These are phyloP conservation scores for Candida ulmi DNA, from an alignment of 805 yeast genomes.

Conservation along the genomic window DNA sequence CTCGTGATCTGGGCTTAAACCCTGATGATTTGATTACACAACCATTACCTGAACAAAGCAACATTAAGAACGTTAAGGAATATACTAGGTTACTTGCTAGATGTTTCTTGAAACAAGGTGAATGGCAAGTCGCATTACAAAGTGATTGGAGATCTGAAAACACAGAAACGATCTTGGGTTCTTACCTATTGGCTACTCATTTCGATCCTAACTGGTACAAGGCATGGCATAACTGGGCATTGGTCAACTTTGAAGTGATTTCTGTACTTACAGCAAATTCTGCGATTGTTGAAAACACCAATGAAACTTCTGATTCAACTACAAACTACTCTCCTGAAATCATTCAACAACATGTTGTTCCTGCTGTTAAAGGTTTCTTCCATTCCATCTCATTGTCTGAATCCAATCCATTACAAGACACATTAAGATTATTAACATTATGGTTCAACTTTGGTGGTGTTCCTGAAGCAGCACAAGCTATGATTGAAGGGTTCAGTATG, in stretches of 20 bases:
- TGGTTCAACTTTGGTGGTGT: constrained; percentile 98
- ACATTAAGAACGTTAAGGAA: constrained; percentile 66
- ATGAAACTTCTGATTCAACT: constrained; percentile 15
- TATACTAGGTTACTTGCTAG: constrained; percentile 84
- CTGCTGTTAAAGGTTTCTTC: constrained; percentile 94
- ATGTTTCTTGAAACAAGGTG: constrained; percentile 96
- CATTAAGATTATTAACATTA: constrained; percentile 78
- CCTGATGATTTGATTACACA: constrained; percentile 85
- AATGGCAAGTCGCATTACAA: constrained; percentile 88
- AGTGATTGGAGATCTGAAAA: constrained; percentile 74
- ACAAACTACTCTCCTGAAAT: constrained; percentile 41
- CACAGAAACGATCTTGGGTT: constrained; percentile 82
- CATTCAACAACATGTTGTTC: constrained; percentile 84
- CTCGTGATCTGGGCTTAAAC: constrained; percentile 80
- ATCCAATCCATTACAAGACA: constrained; percentile 88
- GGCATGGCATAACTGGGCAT: constrained; percentile 99
- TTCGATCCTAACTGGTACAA: constrained; percentile 93
- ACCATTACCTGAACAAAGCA: constrained; percentile 62
- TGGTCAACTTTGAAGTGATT: constrained; percentile 94
- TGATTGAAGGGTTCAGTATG: constrained; percentile 85
- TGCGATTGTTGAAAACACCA: constrained; percentile 26
- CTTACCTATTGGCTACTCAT: constrained; percentile 89
- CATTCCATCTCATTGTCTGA: constrained; percentile 86
- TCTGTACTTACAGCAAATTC: constrained; percentile 44
- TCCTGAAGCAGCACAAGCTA: constrained; percentile 84